These are phyloP conservation scores for Colletotrichum gigasporum DNA, from an alignment of 2,329 filamentous ascomycete species.

Conservation along the genomic window DNA sequence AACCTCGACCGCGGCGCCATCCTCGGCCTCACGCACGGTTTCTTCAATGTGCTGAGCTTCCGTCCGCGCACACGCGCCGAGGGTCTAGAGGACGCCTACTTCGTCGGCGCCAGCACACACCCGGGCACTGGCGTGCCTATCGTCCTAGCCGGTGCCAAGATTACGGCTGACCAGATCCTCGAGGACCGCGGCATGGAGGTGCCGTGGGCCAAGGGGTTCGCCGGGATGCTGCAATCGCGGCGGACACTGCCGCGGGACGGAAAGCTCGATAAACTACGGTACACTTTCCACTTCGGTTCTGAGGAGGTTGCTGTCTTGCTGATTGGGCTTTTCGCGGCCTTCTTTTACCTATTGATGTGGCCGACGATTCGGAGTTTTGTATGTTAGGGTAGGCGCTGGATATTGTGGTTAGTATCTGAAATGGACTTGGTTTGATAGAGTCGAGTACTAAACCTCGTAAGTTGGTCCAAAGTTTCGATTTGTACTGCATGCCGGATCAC, in stretches of 20 bases:
- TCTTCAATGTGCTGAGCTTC: conserved; percentile 78
- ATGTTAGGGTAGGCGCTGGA: not conserved
- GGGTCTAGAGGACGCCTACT: conserved; percentile 66
- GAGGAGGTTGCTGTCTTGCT: conserved; percentile 30
- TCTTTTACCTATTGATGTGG: conserved; percentile 2
- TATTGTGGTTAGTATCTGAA: not conserved
- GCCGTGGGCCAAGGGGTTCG: conserved; percentile 38
- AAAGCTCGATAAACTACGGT: conserved; percentile 23
- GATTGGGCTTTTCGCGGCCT: not conserved
- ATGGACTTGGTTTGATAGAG: too few species aligned
- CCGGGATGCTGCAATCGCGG: conserved; percentile 23
- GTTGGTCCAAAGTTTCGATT: too few species aligned
- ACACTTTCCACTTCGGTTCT: conserved; percentile 29
- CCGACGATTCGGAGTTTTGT: not conserved
- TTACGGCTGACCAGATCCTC: conserved; percentile 59
- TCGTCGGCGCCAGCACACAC: conserved; percentile 80
- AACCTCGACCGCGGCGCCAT: conserved; percentile 82
- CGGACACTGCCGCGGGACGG: not conserved
- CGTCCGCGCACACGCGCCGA: conserved; percentile 66
- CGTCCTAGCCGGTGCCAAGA: conserved; percentile 73
- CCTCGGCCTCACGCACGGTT: conserved; percentile 75
- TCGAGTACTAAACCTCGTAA: too few species aligned
- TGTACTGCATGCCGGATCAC: too few species aligned
- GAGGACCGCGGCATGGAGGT: conserved; percentile 41
- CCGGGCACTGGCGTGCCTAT: conserved; percentile 82